Base-by-base conservation (phyloP, 805 yeast species). In the Kazachstania taianensis region DNA sequence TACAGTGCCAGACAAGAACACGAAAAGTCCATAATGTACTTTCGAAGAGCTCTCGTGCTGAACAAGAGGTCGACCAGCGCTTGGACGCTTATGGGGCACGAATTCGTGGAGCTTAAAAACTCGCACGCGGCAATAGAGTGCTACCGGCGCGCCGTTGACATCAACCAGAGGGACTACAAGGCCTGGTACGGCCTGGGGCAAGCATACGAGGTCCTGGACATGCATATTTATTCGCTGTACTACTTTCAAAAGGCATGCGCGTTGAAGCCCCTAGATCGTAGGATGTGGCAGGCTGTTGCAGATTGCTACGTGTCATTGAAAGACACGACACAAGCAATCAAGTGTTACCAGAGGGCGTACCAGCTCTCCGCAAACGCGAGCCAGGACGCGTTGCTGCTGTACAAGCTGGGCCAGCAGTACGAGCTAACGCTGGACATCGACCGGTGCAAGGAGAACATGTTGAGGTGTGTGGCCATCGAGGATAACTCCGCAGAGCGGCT, bases 141-240 rank as follows among this genome's bases (percentile, higher is more conserved):
- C 40, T 92, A 92, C 54, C 64, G 97, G 45, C 65, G 94, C 30
- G 99, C 97, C 0, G 89, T 87, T 1, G 96, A 86, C 53, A 78
- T 87, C 2, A 84, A 83, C 51, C 72, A 77, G 30, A 79, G 81
- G 51, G 98, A 92, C 55, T 94, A 82, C 56, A 67, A 95, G 35
- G 97, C 97, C 0, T 92, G 98, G 99, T 92, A 89, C 57, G 98
- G 98, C 2, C 65, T 92, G 35, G 99, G 98, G 1, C 97, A 92
- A 59, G 97, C 97, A 1, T 92, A 92, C 55, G 98, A 92, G 57
- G 94, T 92, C 8, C 63, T 89, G 38, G 96, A 89, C 47, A 89
- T 89, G 96, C 92, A 84, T 53, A 65, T 83, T 41, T 92, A 87
- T 52, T 87, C 97, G 0, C 64, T 87, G 29, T 89, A 85, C 57